A percentile compares a stretch with the other conserved stretches of the same genome.
phyloP scores from a whole-genome alignment of 148 eudicot species.

The Rhododendron ovatum region DNA sequence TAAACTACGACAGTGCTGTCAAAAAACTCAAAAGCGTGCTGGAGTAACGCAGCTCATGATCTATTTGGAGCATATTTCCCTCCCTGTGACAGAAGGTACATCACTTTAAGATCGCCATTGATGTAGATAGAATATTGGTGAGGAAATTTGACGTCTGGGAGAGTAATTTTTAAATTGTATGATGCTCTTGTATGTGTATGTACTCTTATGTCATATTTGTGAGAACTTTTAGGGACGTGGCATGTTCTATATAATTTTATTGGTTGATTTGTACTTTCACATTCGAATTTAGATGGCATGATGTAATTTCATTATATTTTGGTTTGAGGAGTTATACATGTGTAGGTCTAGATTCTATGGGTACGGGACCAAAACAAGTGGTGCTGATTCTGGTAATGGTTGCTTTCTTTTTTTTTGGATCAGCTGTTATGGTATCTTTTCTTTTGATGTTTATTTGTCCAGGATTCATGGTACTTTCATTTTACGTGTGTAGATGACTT shows the following conservation, averaged over 20 bases:
- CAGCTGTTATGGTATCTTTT: not conserved
- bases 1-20: constrained; percentile 78
- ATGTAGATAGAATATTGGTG: constrained; percentile 5
- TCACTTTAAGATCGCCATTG: not conserved
- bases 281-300: not conserved
- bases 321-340: not conserved
- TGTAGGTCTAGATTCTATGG: not conserved
- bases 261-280: not conserved
- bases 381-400: not conserved
- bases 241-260: not conserved
- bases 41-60: constrained; percentile 23
- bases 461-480: not conserved
- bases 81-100: not conserved
- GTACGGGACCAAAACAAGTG: not conserved
- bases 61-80: not conserved
- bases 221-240: not conserved
- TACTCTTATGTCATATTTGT: not conserved
- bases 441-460: not conserved
- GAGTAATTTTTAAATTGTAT: not conserved
- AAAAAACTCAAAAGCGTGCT: constrained; percentile 55
- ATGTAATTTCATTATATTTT: not conserved
- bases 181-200: constrained; percentile 1
- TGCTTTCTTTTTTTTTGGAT: not conserved
- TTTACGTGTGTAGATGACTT: not conserved
- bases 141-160: not conserved